A percentile compares a stretch with the other conserved stretches of the same genome.
These are phyloP conservation scores for Luffa acutangula DNA, from an alignment of 306 rosid species.

Conservation along the genomic window DNA sequence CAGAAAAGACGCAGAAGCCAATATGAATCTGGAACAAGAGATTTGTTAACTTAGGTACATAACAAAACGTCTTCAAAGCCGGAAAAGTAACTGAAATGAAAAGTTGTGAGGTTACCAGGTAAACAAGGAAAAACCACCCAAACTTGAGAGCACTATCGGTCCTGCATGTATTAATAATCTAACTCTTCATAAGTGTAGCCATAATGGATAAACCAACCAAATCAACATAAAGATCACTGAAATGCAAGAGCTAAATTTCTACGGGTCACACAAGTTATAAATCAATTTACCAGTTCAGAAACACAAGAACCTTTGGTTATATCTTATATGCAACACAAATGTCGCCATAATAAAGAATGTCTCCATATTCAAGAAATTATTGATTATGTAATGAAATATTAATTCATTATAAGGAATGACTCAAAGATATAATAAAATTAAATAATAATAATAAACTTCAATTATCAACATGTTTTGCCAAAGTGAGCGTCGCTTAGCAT, in stretches of 20 bases:
- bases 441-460: background rate
- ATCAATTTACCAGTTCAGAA: background rate
- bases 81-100: conserved; percentile 12
- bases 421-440: background rate
- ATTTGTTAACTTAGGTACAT: conserved; percentile 15
- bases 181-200: background rate
- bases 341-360: background rate
- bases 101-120: conserved; percentile 30
- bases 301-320: background rate
- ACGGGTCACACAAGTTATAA: background rate
- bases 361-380: background rate
- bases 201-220: background rate
- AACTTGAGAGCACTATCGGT: conserved; percentile 92
- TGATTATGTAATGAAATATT: background rate
- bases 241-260: background rate
- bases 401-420: background rate
- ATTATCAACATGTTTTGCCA: background rate
- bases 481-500: too few species aligned
- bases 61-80: conserved; percentile 10
- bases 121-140: conserved; percentile 74
- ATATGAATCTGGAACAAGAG: conserved; percentile 60
- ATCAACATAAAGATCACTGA: background rate
- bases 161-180: conserved; percentile 31
- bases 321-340: background rate
- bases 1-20: conserved; percentile 61